Evolutionary conservation across 208 protist species (phyloP).

Genomic region (Phytomonas serpens): DNA sequence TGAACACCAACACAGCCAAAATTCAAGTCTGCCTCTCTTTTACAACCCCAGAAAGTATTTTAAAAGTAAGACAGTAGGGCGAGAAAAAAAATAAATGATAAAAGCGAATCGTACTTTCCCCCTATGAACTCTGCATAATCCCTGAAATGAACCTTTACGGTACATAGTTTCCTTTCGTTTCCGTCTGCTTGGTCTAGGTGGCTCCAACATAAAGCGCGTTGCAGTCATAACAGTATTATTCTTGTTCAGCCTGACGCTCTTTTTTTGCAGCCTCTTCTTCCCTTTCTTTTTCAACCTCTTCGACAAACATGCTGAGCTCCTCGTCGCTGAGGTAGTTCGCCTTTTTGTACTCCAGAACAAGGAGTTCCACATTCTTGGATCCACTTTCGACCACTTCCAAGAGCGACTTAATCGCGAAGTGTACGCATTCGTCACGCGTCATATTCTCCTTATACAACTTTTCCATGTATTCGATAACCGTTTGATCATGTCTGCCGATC

Average conservation of each 20-base stretch:
- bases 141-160: too few species aligned
- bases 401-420: constrained; percentile 97
- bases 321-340: constrained; percentile 63
- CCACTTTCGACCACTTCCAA: constrained; percentile 96
- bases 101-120: not conserved
- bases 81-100: constrained; percentile 1
- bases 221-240: constrained; percentile 21
- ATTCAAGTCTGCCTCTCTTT: not conserved
- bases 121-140: not conserved
- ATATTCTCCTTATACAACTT: constrained; percentile 96
- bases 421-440: constrained; percentile 89
- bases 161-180: too few species aligned
- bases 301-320: constrained; percentile 73
- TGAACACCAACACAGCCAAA: not conserved
- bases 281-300: constrained; percentile 80
- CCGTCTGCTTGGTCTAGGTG: not conserved
- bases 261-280: constrained; percentile 80
- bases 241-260: constrained; percentile 73
- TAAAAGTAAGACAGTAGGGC: not conserved
- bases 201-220: not conserved
- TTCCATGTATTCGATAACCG: constrained; percentile 98
- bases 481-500: constrained; percentile 95
- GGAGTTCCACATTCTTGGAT: constrained; percentile 86
- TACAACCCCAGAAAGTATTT: not conserved
- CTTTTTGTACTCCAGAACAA: constrained; percentile 68